phyloP scores from a whole-genome alignment of 257 asterid genomes.

The Lycium barbarum region DNA sequence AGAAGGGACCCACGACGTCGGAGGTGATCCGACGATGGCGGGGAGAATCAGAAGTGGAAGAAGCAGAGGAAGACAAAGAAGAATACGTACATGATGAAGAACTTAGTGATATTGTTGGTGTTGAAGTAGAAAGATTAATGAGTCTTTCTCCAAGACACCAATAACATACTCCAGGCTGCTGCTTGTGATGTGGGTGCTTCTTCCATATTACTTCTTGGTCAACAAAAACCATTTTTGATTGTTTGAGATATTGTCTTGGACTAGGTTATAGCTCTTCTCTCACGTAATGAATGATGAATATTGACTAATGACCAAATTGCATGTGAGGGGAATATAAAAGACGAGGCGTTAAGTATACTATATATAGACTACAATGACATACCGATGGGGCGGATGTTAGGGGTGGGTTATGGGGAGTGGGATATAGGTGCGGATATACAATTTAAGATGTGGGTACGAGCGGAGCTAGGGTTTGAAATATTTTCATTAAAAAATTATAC shows the following conservation, averaged over 20 bases:
- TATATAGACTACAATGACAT: not conserved
- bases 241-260: not conserved
- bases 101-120: constrained; percentile 24
- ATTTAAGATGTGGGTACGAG: too few species aligned
- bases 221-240: constrained; percentile 46
- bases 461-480: too few species aligned
- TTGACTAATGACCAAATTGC: not conserved
- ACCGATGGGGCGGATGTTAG: not conserved
- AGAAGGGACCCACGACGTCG: constrained; percentile 42
- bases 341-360: too few species aligned
- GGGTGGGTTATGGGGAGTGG: too few species aligned
- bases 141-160: constrained; percentile 65
- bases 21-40: constrained; percentile 50
- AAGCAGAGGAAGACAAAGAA: constrained; percentile 37
- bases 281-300: not conserved
- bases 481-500: too few species aligned
- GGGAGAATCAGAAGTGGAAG: constrained; percentile 49
- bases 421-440: too few species aligned
- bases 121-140: constrained; percentile 38
- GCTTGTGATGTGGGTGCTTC: constrained; percentile 57
- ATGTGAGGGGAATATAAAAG: not conserved
- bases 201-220: constrained; percentile 54
- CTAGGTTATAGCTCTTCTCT: not conserved
- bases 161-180: constrained; percentile 70
- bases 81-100: constrained; percentile 33